Base-by-base conservation (phyloP, 441 rosid genomes). In the Jatropha podagrica region DNA sequence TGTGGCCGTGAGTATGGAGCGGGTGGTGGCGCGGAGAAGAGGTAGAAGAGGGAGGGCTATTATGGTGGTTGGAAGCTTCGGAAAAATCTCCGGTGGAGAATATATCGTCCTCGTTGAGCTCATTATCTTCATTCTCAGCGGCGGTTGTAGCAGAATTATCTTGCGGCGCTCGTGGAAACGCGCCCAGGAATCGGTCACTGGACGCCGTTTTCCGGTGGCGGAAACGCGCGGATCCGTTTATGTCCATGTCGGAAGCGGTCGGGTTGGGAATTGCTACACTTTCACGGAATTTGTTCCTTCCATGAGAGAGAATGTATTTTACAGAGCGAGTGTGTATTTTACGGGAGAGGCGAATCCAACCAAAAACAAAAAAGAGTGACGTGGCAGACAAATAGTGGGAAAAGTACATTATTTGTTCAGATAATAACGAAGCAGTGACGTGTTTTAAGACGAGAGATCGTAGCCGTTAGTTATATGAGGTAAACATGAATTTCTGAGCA, bases 91-190 rank as follows among this genome's bases (percentile, higher is more conserved):
- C 84, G 56, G 86, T 58, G 73, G 81, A 85, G 81, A 88, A 86
- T 54, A 87, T 78, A 51, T 87, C 93, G 72, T 86, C 91, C 69
- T 89, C 93, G 69, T 75, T 74, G 76, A 89, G 85, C 69, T 89
- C 91, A 17, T 69, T 76, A 32, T 78, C 85, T 55, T 65, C 70
- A 46, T 40, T 10, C 18, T 41, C 52, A 32, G 78, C 1, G 13
- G 86, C 11, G 60, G 82, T 60, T 26, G 84, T 61, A 38, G 76
- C 38, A 2, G 68, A 51, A 58, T 60, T 38, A 17, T 9, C 65
- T 4, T 62, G 77, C 3, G 80, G 75, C 4, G 79, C 9, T 67
- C 48, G 76, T 23, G 82, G 77, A 60, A 46, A 76, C 13, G 65
- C 68, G 69, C 81, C 84, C 37, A 87, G 82, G 75, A 81, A 82